Conservation (phyloP, 257 asterid genomes). For the Nicotiana knightiana region DNA sequence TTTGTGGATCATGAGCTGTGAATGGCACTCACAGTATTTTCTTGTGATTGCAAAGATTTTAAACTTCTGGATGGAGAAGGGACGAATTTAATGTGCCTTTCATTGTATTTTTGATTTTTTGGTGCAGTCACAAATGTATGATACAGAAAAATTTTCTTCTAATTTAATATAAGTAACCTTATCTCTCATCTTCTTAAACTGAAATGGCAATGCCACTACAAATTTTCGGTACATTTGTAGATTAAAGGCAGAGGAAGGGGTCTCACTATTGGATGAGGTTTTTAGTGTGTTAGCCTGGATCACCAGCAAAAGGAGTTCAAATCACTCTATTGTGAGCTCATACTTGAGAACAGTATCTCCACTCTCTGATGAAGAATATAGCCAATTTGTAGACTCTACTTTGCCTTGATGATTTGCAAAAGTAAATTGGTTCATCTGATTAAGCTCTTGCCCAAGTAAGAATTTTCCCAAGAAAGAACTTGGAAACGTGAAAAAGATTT, state of each 20-base stretch:
- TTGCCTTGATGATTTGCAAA: background rate
- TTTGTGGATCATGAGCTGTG: background rate
- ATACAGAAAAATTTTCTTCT: background rate
- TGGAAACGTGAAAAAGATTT: background rate
- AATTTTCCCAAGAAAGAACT: background rate
- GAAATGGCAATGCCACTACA: background rate
- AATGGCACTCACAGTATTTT: background rate
- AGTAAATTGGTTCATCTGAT: slow-evolving; percentile 2
- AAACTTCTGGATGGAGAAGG: slow-evolving; percentile 1
- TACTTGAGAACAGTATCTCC: background rate
- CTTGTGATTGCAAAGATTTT: background rate
- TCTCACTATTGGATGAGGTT: background rate
- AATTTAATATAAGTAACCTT: background rate
- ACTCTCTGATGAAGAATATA: background rate
- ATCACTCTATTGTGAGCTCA: background rate
- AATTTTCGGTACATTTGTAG: background rate
- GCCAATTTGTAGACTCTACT: slow-evolving; percentile 3
- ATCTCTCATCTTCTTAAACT: background rate
- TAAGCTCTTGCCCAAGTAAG: background rate
- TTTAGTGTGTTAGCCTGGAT: background rate
- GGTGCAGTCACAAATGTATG: background rate
- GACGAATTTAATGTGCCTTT: background rate
- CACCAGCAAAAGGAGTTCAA: background rate
- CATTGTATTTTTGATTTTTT: background rate
- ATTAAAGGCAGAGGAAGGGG: background rate